Conservation (phyloP, 2,329 filamentous ascomycete species). For the Venturiaceae sp. region DNA sequence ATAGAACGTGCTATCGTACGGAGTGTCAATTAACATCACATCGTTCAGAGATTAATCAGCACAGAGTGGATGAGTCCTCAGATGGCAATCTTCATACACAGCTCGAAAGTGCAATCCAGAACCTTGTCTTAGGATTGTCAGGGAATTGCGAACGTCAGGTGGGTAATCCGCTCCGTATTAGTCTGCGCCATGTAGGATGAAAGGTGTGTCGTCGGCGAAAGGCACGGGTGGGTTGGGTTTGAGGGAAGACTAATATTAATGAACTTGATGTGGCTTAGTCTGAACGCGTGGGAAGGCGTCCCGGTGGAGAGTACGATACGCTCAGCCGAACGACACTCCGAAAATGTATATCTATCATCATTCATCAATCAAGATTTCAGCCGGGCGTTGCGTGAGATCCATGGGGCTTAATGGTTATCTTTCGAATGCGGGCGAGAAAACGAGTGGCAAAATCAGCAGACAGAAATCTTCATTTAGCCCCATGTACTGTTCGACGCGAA, state of each 20-base stretch:
- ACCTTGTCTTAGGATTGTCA: not conserved
- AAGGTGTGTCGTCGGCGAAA: not conserved
- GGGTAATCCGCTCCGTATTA: not conserved
- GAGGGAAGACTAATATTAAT: not conserved
- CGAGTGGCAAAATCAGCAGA: not conserved
- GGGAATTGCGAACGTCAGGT: not conserved
- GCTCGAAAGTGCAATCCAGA: not conserved
- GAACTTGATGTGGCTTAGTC: not conserved
- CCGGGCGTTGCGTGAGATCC: too few relatives aligned
- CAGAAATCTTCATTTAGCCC: not conserved
- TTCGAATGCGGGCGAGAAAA: not conserved
- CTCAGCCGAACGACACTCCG: not conserved
- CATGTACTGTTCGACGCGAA: not conserved
- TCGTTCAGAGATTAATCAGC: too few relatives aligned
- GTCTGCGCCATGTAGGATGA: not conserved
- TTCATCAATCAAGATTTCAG: not conserved
- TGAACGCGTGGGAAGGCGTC: not conserved
- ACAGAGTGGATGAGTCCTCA: too few relatives aligned
- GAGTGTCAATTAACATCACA: too few relatives aligned
- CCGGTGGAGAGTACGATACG: not conserved
- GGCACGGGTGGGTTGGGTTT: not conserved
- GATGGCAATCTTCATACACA: not conserved
- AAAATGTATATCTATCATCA: not conserved
- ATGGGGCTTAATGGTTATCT: not conserved
- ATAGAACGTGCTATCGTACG: too few relatives aligned